Evolutionary conservation across 1,139 yeast genomes (phyloP).

Genomic region (Yamadazyma epiphylla): DNA sequence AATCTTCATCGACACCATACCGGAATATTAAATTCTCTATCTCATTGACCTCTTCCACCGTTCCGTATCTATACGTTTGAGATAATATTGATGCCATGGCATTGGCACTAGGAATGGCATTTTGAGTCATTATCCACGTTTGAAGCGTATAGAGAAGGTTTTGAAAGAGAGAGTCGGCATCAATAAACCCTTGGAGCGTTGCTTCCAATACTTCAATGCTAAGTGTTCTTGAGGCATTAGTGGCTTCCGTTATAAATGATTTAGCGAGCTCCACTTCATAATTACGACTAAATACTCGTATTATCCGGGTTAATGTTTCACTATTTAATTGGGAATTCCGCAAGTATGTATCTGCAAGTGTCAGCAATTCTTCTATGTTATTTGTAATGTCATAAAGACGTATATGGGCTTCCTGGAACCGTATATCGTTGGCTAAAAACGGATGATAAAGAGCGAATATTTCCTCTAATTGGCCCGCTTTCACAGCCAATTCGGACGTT

Average conservation of each 20-base stretch:
- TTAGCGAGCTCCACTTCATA: slow-evolving; percentile 33
- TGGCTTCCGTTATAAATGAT: slow-evolving; percentile 14
- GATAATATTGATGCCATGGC: slow-evolving; percentile 24
- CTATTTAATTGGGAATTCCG: too few species aligned
- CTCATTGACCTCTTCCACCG: slow-evolving; percentile 20
- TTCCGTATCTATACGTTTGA: slow-evolving; percentile 30
- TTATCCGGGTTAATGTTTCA: too few species aligned
- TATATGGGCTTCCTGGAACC: slow-evolving; percentile 6
- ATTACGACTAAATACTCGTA: too few species aligned
- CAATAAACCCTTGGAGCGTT: slow-evolving; percentile 12
- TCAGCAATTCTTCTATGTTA: too few species aligned
- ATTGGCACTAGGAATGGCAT: slow-evolving; percentile 22
- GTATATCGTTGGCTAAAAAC: slow-evolving; percentile 1
- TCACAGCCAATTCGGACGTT: too few species aligned
- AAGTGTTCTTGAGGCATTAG: slow-evolving; percentile 13
- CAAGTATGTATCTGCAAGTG: too few species aligned
- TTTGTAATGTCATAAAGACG: too few species aligned
- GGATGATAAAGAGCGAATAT: slow-evolving; percentile 2
- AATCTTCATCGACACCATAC: slow-evolving; percentile 18
- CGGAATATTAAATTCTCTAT: slow-evolving; percentile 20
- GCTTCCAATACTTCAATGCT: slow-evolving; percentile 15
- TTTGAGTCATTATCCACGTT: slow-evolving; percentile 25
- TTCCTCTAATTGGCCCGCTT: background rate
- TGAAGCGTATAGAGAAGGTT: slow-evolving; percentile 21
- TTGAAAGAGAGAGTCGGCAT: slow-evolving; percentile 31